Conservation (phyloP, 192 early-diverging fungal genomes). For the Rhizoclosmatium globosum region DNA sequence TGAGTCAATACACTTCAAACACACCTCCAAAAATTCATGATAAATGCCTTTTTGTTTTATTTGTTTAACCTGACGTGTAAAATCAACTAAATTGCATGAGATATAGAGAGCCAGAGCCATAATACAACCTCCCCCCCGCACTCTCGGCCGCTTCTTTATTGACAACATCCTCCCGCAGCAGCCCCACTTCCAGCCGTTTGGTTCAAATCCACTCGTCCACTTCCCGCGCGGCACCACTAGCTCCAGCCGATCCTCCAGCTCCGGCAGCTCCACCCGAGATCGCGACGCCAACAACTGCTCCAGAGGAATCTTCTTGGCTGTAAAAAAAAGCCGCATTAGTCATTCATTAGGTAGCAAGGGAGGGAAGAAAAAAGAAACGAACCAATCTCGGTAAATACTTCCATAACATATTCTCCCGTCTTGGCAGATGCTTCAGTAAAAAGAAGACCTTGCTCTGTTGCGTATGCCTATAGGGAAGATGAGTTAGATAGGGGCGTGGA, state of each 20-base stretch:
- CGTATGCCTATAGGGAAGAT: conserved; percentile 60
- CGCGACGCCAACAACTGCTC: conserved; percentile 55
- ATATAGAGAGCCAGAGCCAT: too few species aligned
- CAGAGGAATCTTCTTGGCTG: conserved; percentile 67
- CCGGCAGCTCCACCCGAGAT: conserved; percentile 37
- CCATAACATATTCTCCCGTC: conserved; percentile 82
- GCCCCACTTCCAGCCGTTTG: conserved; percentile 32
- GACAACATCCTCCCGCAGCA: conserved; percentile 30
- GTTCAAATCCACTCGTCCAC: conserved; percentile 56
- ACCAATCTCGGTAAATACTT: conserved; percentile 93
- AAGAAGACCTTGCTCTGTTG: conserved; percentile 80
- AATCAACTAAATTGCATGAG: too few species aligned
- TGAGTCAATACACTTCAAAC: too few species aligned
- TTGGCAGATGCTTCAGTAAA: conserved; percentile 92
- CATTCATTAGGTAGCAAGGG: background rate
- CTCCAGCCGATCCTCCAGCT: conserved; percentile 15
- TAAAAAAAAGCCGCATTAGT: background rate
- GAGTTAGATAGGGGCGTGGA: too few species aligned
- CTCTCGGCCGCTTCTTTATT: too few species aligned
- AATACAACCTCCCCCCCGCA: too few species aligned
- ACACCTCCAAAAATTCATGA: too few species aligned
- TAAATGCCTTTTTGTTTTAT: too few species aligned
- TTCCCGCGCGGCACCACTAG: conserved; percentile 17
- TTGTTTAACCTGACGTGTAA: too few species aligned
- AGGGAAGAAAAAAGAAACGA: conserved; percentile 9